Evolutionary conservation across 1,284 basidiomycete species (phyloP), one percentile per base, ranked within the genome.

Genomic region (Paramarasmius palmivorus): DNA sequence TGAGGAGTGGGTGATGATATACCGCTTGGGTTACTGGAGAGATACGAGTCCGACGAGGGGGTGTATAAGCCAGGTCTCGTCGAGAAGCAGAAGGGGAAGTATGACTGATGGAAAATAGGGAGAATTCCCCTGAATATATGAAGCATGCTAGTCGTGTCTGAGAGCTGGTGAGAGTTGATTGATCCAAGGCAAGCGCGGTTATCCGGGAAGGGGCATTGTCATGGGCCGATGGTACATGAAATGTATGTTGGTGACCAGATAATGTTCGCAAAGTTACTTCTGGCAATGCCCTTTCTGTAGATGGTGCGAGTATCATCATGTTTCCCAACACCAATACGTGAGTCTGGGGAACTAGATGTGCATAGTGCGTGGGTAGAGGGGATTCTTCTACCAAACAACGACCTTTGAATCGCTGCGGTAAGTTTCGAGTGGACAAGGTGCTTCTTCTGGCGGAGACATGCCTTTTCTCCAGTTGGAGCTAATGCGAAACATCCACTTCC

Each of bases 401-500:
- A 54, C 85, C 85, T 87, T 61, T 2, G 49, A 48, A 9, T 19
- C 36, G 20, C 14, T 15, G 17, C 53, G 25, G 50, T 26, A 17
- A 49, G 34, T 48, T 57, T 23, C 49, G 34, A 35, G n/a, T 20
- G 35, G 47, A 57, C 35, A 20, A 25, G 52, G 34, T 15, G 9
- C 17, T 35, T 20, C 36, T 52, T 48, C 50, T 48, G 15, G 49
- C 4, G 17, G 8, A 52, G 22, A 61, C 76, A 59, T 63, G 90
- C 88, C 88, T 68, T 71, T 87, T 64, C 79, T 76, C 89, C 90
- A 92, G 59, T 92, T 91, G 7, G 81, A 81, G 62, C 86, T 90
- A 57, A 90, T 87, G 49, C 87, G 79, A 68, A 90, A 91, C 88
- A 91, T 90, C 81, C 82, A 88, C 68, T 89, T 90, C 89, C 89